Conservation (phyloP, 495 filamentous ascomycete genomes). For the Neurospora terricola region DNA sequence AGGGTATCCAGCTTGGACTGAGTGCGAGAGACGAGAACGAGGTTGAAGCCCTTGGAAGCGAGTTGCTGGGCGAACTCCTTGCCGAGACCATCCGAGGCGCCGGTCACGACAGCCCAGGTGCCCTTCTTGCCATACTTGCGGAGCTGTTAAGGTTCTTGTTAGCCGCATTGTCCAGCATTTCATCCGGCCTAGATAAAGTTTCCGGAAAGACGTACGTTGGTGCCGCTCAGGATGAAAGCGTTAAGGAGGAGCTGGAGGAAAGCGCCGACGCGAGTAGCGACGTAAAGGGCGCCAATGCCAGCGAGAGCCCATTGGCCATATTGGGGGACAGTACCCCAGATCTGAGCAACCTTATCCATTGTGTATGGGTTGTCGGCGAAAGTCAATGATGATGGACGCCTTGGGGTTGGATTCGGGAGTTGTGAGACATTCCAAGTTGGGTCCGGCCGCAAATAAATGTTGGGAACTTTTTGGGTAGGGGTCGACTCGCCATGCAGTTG, state of each 20-base stretch:
- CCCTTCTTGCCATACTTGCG: constrained; percentile 83
- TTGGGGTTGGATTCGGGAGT: neutral
- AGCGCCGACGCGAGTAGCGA: constrained; percentile 46
- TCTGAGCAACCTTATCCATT: constrained; percentile 28
- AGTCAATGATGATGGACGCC: neutral
- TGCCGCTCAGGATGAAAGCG: constrained; percentile 63
- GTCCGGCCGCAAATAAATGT: neutral
- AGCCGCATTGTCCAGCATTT: neutral
- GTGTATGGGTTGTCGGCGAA: neutral
- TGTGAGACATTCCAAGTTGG: neutral
- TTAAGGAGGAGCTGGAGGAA: constrained; percentile 58
- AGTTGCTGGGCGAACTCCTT: constrained; percentile 93
- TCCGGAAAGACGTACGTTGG: constrained; percentile 33
- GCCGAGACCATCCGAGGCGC: constrained; percentile 92
- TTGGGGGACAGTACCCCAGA: constrained; percentile 29
- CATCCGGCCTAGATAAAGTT: no score
- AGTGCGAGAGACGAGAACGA: constrained; percentile 89
- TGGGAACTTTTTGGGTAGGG: neutral
- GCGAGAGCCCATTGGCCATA: constrained; percentile 27
- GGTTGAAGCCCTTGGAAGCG: constrained; percentile 83
- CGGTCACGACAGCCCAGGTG: constrained; percentile 90
- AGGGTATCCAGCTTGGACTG: constrained; percentile 75
- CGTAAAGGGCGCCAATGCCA: constrained; percentile 48
- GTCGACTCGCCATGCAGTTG: neutral
- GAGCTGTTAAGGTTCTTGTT: constrained; percentile 44